Base-by-base conservation (phyloP, 192 early-diverging fungal species). In the Mortierella alpina region DNA sequence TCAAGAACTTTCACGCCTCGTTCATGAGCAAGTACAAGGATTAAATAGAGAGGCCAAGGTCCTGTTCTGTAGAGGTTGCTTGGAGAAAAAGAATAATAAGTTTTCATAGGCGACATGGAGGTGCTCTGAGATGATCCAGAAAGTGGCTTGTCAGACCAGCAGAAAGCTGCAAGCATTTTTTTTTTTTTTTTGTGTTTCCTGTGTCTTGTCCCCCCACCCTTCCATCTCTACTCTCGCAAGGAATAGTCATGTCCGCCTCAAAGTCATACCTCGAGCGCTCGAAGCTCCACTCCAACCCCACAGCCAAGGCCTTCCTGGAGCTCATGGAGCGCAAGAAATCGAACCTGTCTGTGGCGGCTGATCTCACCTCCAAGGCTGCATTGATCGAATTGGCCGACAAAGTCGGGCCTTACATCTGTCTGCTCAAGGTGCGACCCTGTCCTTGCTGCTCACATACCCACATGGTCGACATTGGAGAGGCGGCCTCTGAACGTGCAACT, bases 351-450 rank as follows among this genome's bases (percentile, higher is more conserved):
- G 86, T 98, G 42, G 93, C 96, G 10, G 96, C 92, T 69, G 98
- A 99, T 84, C 92, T 99, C 31, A 93, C 91, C 49, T 90, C 91
- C 13, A 96, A 97, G 86, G 86, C 86, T 22, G 96, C 96, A 75
- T 89, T 99, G 39, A 87, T 99, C 59, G 88, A 87, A 11, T 82
- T 99, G 55, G 96, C 96, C 22, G 94, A 96, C 83, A 82, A 88
- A 47, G 91, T 94, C 41, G 98, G 98, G 8, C 98, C 97, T 4
- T 97, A 92, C 83, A 95, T 99, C 75, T 98, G 97, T 84, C 85
- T 96, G 22, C 86, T 99, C 56, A 99, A 99, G 89, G 91, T 94
- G 75, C 48, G 50, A 48, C 56, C 14, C 39, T 9, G 20, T 50
- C 15, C 23, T 5, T 17, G n/a, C 49, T 50, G 17, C 11, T 50